These are phyloP conservation scores for Thymus mandschuricus DNA, from an alignment of 257 asterid species.

Conservation along the genomic window DNA sequence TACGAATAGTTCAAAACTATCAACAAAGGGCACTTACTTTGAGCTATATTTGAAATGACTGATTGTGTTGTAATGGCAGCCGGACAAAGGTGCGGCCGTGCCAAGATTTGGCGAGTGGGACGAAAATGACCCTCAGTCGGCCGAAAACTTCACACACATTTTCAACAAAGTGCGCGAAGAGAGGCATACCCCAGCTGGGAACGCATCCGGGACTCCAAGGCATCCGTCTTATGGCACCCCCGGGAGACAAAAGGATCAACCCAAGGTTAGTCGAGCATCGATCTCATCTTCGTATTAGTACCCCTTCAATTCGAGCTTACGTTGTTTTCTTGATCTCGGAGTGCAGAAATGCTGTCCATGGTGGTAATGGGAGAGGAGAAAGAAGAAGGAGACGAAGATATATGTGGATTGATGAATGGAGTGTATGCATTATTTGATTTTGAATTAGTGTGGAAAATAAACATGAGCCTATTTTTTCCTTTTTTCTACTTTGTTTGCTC, in stretches of 20 bases:
- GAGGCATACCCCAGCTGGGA: conserved; percentile 49
- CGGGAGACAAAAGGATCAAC: conserved; percentile 26
- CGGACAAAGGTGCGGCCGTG: conserved; percentile 77
- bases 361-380: conserved; percentile 34
- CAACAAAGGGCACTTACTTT: neutral
- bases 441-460: conserved; percentile 24
- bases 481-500: neutral
- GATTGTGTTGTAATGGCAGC: conserved; percentile 43
- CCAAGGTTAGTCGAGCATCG: conserved; percentile 38
- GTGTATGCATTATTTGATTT: conserved; percentile 31
- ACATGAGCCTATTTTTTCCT: neutral
- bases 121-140: conserved; percentile 68
- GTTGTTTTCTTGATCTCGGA: conserved; percentile 8
- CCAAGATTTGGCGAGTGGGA: conserved; percentile 95
- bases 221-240: conserved; percentile 36
- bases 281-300: neutral
- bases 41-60: neutral
- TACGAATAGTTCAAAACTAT: neutral
- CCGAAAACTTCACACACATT: conserved; percentile 75
- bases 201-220: conserved; percentile 47
- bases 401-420: neutral
- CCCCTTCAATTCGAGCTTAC: neutral
- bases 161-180: conserved; percentile 68
- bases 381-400: neutral
- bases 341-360: conserved; percentile 55